Conservation (phyloP, 192 early-diverging fungal species). For the Coemansia sp. region DNA sequence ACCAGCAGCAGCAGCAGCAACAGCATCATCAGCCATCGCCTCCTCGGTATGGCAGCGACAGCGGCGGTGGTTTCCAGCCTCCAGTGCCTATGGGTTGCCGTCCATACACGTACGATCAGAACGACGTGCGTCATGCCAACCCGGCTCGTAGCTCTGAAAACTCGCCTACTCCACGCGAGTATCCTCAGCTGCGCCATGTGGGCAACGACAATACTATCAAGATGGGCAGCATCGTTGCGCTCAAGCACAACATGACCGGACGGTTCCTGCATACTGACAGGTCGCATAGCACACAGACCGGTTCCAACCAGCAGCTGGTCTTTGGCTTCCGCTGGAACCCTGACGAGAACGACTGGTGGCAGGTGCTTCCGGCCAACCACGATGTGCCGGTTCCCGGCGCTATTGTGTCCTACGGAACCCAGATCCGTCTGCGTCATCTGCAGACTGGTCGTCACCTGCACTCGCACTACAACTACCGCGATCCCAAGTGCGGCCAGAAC, state of each 20-base stretch:
- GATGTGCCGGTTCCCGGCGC: constrained; percentile 44
- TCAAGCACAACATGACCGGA: constrained; percentile 61
- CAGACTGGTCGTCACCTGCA: constrained; percentile 57
- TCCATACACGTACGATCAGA: constrained; percentile 37
- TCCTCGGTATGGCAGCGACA: constrained; percentile 9
- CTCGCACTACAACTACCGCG: constrained; percentile 56
- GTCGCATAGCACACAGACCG: constrained; percentile 46
- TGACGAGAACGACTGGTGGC: constrained; percentile 53
- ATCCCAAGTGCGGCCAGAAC: constrained; percentile 57
- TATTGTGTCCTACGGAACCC: constrained; percentile 46
- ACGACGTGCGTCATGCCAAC: constrained; percentile 48
- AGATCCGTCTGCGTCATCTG: constrained; percentile 57
- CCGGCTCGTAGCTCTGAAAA: constrained; percentile 37
- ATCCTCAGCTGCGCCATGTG: constrained; percentile 36
- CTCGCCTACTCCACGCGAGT: constrained; percentile 48
- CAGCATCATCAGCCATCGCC: constrained; percentile 7
- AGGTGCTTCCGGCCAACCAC: constrained; percentile 55
- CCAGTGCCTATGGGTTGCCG: constrained; percentile 29
- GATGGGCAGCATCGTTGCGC: constrained; percentile 54
- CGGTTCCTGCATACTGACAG: constrained; percentile 55
- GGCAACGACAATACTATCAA: constrained; percentile 37
- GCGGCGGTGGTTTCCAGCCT: constrained; percentile 27
- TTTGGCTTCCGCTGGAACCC: constrained; percentile 54
- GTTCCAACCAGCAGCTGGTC: constrained; percentile 61
- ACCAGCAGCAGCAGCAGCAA: constrained; percentile 13